Percentiles rank a stretch among this genome's conserved stretches.
Evolutionary conservation across 2,329 filamentous ascomycete genomes (phyloP).

Genomic region (Akanthomyces muscarius): DNA sequence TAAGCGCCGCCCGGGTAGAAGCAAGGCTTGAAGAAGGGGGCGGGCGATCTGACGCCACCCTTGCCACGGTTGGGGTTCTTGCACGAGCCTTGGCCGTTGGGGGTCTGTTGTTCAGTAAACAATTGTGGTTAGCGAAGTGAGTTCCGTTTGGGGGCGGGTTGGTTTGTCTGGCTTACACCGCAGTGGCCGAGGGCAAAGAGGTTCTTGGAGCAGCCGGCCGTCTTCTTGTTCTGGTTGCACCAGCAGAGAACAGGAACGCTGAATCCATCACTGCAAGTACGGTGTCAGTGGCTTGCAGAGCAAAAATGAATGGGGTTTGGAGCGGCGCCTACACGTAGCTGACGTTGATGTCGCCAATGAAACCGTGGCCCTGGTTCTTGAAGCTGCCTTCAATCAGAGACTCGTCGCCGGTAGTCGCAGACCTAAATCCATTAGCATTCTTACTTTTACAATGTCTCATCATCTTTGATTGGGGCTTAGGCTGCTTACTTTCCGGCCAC

Average conservation of each 20-base stretch:
- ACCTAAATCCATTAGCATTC: neutral
- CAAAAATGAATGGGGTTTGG: neutral
- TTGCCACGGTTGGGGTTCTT: slow-evolving; percentile 14
- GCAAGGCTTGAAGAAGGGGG: slow-evolving; percentile 17
- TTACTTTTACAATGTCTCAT: neutral
- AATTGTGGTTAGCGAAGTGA: neutral
- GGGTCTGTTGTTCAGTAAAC: neutral
- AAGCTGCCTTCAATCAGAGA: slow-evolving; percentile 19
- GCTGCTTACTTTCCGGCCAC: slow-evolving; percentile 5
- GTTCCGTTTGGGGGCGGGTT: neutral
- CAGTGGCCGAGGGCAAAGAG: slow-evolving; percentile 5
- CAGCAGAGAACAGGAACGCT: slow-evolving; percentile 16
- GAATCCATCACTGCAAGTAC: slow-evolving; percentile 12
- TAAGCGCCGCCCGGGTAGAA: slow-evolving; percentile 17
- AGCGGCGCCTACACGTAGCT: slow-evolving; percentile 19
- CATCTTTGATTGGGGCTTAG: neutral
- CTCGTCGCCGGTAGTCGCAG: slow-evolving; percentile 23
- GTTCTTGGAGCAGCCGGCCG: slow-evolving; percentile 18
- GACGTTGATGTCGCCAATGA: slow-evolving; percentile 18
- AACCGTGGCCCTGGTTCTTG: slow-evolving; percentile 10
- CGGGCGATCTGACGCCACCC: neutral
- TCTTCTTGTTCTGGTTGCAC: slow-evolving; percentile 19
- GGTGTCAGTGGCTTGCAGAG: neutral
- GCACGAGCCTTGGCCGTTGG: slow-evolving; percentile 17
- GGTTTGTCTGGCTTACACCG: neutral